Base-by-base conservation (phyloP, 2,329 filamentous ascomycete species). In the Cercospora nicotianae region DNA sequence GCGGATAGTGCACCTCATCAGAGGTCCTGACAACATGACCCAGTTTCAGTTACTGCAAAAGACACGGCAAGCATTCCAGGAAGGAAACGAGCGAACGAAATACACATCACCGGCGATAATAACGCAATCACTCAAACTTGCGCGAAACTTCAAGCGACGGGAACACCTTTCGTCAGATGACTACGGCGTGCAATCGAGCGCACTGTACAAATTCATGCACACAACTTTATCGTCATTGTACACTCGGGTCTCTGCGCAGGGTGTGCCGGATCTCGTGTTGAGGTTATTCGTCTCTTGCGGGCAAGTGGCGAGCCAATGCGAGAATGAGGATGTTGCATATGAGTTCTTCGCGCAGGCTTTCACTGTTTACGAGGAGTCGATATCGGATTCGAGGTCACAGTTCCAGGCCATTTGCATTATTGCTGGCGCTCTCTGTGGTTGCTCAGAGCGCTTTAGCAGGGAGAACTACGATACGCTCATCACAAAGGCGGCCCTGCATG, bases 381-480 rank as follows among this genome's bases (percentile, higher is more conserved):
- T 99, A 71, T 95, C 93, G 69, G 96, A 99, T 79, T 97, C 93
- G 16, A 90, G 96, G 79, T 94, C 94, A 13, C 95, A 99, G 79
- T 99, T 98, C 83, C 95, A 99, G 81, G 94, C 95, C 1, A 95
- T 99, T 0, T 97, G 94, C 74, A 90, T 97, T 45, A 93, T 99
- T 75, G 93, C 94, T 2, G 92, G 91, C 66, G 93, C 92, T 5
- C 83, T 99, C 66, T 94, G 97, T 77, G 90, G 93, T 71, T 94
- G 93, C 12, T 87, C 94, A 67, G 90, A 94, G 76, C 65, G 70
- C 5, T 99, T 99, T 79, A 90, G 92, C 70, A 94, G 94, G 79
- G 95, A 99, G 81, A 99, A 98, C 77, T 99, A 98, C 80, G 96
- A 99, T 79, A 99, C 95, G 0, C 85, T 99, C 36, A 99, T 99